Evolutionary conservation across 257 asterid species (phyloP), one percentile per base, ranked within the genome.

Genomic region (Cruciata laevipes): DNA sequence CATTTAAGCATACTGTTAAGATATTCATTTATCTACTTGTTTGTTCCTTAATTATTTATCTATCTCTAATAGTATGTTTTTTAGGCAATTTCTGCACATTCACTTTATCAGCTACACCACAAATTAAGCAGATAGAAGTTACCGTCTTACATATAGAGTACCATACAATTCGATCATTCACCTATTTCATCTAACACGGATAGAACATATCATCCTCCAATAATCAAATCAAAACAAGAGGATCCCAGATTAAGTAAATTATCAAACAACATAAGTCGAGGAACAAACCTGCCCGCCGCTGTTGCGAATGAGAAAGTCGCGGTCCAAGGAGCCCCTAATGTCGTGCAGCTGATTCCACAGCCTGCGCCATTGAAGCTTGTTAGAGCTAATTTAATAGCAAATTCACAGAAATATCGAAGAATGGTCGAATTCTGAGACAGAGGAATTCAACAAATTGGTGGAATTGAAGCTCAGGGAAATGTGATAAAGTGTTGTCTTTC

Each of bases 271-370:
- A 14, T 1, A 5, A 21, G 6, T 1, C 21, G 6, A n/a, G 0
- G 14, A 37, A n/a, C 3, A 9, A 60, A 93, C 99, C 95, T 84
- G 84, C 20, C 85, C 89, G 13, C 95, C 96, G 38, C 82, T 83
- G 83, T 86, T 86, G 32, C 95, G 96, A 65, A 88, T 11, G 60
- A 93, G 95, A 76, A 76, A 90, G 68, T 90, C 90, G 66, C 97
- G 86, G 32, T 71, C 75, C 1, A 84, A 32, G 44, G 87, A 81
- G 69, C 65, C 69, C 13, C 90, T 79, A 59, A 86, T 69, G 2
- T 86, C 85, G 72, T 77, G 49, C 0, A 3, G 21, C 67, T 66
- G 79, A 52, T 17, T 25, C 72, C 32, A 53, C 51, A 42, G 4
- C 38, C 3, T 61, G 56, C 52, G 72, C 72, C 78, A 68, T 61